These are phyloP conservation scores for Saksenaea oblongispora DNA, from an alignment of 371 early-diverging fungal genomes.

Conservation along the genomic window DNA sequence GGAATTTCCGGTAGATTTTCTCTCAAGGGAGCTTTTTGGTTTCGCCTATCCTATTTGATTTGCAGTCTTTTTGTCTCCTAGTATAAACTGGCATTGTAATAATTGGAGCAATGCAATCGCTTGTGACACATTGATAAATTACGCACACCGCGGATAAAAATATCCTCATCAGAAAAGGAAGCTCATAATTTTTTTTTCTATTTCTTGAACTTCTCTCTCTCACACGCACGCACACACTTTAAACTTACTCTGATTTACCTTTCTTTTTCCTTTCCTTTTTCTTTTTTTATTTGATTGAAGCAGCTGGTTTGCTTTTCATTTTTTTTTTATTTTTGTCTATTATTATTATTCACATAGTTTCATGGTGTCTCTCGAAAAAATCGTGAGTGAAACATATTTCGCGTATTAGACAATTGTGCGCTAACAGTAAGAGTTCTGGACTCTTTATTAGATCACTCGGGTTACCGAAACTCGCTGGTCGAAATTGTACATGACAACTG, in stretches of 20 bases:
- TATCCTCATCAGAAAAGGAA: neutral
- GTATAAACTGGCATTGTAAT: neutral
- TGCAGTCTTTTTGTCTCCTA: neutral
- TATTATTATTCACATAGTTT: constrained; percentile 1
- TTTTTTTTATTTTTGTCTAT: constrained; percentile 7
- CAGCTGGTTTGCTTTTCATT: constrained; percentile 35
- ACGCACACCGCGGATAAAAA: neutral
- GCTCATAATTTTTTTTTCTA: neutral
- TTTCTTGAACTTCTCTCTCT: neutral
- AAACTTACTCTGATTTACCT: constrained; percentile 9
- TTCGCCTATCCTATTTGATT: neutral
- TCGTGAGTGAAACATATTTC: constrained; percentile 16
- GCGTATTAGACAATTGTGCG: neutral
- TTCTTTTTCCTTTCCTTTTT: constrained; percentile 10
- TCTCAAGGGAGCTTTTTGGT: neutral
- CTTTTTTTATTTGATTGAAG: constrained; percentile 12
- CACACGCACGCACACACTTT: constrained; percentile 9
- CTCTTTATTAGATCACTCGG: constrained; percentile 27
- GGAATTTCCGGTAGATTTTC: too few relatives aligned
- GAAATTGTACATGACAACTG: constrained; percentile 35
- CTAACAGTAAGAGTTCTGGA: neutral
- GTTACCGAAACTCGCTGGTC: constrained; percentile 45
- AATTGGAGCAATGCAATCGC: neutral
- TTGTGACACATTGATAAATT: neutral
- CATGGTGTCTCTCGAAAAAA: constrained; percentile 37